Base-by-base conservation (phyloP, 257 asterid genomes). In the Lithospermum erythrorhizon region DNA sequence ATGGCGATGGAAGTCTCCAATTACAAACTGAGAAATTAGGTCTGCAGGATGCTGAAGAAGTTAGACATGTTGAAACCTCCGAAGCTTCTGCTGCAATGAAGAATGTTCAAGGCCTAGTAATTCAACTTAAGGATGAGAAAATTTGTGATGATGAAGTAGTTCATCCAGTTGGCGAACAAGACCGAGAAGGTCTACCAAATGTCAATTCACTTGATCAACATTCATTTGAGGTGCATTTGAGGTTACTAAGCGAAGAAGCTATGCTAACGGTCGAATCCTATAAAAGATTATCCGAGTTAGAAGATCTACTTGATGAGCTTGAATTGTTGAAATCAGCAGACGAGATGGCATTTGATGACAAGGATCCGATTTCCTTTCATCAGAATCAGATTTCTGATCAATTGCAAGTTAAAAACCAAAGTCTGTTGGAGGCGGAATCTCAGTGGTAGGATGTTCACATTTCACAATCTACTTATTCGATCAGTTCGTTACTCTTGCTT, bases 381-480 rank as follows among this genome's bases (percentile, higher is more conserved):
- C 68, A 78, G 70, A 72, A 79, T 63, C 77, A 72, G 65, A 82
- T 89, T 53, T 65, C 60, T 48, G 70, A 72, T 35, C 82, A 77
- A 64, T 65, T 82, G 63, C 83, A 82, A 72, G 71, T 72, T 22
- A 81, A 78, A 72, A 74, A 61, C 65, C 59, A 63, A 6, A 69
- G 61, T 76, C 71, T 84, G 53, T 65, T 70, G 68, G 82, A 86
- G 65, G 69, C 78, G 59, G 79, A 75, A 70, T 61, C 75, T 61
- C 79, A 75, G 52, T 79, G 97, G 95, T 89, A 74, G 24, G 77
- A 21, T 60, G 54, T 21, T 70, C 3, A 16, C 19, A 32, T 51
- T 21, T 70, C 3, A 16, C 19, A 32, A 19, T 71, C 23, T 37
- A 20, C 66, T 56, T 51, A 51, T 29, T 8, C 1, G 47, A 35